Evolutionary conservation across 768 basidiomycete species (phyloP), one percentile per base, ranked within the genome.

Genomic region (Artomyces pyxidatus): DNA sequence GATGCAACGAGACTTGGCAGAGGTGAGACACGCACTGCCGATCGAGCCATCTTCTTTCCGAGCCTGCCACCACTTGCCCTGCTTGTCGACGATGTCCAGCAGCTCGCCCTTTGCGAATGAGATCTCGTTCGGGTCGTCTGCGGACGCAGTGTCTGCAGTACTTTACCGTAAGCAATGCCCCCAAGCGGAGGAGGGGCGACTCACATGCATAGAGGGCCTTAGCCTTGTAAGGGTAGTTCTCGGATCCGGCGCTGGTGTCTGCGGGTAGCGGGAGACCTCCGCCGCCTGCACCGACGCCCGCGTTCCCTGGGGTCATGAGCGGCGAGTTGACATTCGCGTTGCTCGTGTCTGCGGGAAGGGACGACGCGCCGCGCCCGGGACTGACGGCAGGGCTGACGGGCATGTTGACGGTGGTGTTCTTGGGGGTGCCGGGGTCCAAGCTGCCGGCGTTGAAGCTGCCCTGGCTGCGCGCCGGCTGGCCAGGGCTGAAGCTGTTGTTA

Each of bases 61-160:
- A 29, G 88, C 86, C 60, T 89, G 88, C 90, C 90, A 93, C 90
- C 90, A 91, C 62, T 91, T 89, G 43, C 88, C 88, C 59, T 88
- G 81, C 67, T 90, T 92, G 68, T 98, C 94, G 49, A 93, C 65
- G 47, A 98, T 86, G 54, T 96, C 92, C 54, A 98, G 77, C 35
- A 91, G 72, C 61, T 97, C 95, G 47, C 92, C 91, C 65, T 97
- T 97, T 45, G 70, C 61, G 66, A 99, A 97, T 42, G 89, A 88
- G 35, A 99, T 86, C 68, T 99, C 96, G 61, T 89, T 96, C 11
- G 94, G 89, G 65, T 99, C 96, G 50, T 97, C 94, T 25, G 87
- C 72, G 2, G 88, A 90, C n/a, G 93, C 95, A 42, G 78, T 79
- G 70, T 99, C 95, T 98, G 66, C 25, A 42, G 30, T 43, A 28